Base-by-base conservation (phyloP, 2,329 filamentous ascomycete genomes). In the Dactylellina parvicollis region DNA sequence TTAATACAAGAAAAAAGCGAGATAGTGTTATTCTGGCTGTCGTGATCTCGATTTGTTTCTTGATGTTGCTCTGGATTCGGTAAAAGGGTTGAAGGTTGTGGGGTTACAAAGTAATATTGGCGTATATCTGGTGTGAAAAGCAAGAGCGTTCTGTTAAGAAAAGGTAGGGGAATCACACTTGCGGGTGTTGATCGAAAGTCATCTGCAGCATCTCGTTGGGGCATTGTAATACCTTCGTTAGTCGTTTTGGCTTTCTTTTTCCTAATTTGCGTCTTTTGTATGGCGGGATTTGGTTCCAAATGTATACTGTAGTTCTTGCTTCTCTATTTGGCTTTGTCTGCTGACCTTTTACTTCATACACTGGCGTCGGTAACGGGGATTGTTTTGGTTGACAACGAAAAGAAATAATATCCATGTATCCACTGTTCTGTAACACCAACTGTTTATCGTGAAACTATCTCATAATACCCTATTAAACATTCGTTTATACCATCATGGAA, bases 21-120 rank as follows among this genome's bases (percentile, higher is more conserved):
- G 95, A 99, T 81, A 93, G 93, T 28, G 89, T 99, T 76, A 96
- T 99, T 76, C 86, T 99, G 83, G 95, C 92, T 16, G 84, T 85
- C 49, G 96, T 99, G 79, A 92, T 99, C 78, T 93, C 92, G 0
- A 86, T 96, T 77, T 98, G 95, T 82, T 96, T 96, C 79, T 82
- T 98, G 78, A 82, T 96, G 82, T 86, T 98, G 78, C 87, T 94
- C 78, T 96, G 88, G 80, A 90, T 95, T 79, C 83, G 88, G 80
- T 95, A 81, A 85, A 67, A 52, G 67, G 26, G 1, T 38, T 44
- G 26, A 42, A 24, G 26, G 22, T 36, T 40, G 16, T 16, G 47
- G 78, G 78, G 76, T 77, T 77, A 67, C 55, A 49, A 76, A 36
- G 36, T 54, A 46, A 73, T 76, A 75, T 76, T 76, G 56, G 78